A percentile compares a stretch with the other conserved stretches of the same genome.
These are phyloP conservation scores for Talaromyces pinophilus DNA, from an alignment of 2,329 filamentous ascomycete species.

Conservation along the genomic window DNA sequence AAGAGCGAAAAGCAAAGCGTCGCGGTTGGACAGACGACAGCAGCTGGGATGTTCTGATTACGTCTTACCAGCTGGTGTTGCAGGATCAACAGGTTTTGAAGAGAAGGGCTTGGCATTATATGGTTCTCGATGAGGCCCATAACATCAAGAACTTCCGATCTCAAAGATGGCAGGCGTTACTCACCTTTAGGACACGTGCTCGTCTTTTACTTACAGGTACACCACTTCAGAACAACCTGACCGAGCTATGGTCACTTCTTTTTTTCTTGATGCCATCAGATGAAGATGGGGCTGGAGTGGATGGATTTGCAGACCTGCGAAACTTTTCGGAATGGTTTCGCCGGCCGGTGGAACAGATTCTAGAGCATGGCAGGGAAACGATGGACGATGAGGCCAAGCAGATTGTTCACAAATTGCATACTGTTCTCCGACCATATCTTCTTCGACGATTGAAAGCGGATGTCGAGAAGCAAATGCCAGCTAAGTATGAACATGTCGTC, in stretches of 20 bases:
- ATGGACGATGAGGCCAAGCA: slow-evolving; percentile 92
- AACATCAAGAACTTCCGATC: slow-evolving; percentile 99
- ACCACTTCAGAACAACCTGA: slow-evolving; percentile 93
- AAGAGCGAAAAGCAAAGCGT: slow-evolving; percentile 88
- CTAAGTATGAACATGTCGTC: slow-evolving; percentile 95
- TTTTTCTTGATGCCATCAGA: slow-evolving; percentile 95
- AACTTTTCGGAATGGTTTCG: slow-evolving; percentile 97
- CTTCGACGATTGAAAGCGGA: slow-evolving; percentile 90
- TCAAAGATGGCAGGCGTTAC: slow-evolving; percentile 90
- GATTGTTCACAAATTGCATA: slow-evolving; percentile 90
- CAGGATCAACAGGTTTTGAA: slow-evolving; percentile 95
- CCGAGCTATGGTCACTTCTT: slow-evolving; percentile 92
- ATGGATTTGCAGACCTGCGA: slow-evolving; percentile 89
- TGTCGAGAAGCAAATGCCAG: slow-evolving; percentile 98
- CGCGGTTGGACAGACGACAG: slow-evolving; percentile 92
- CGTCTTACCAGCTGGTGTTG: slow-evolving; percentile 92
- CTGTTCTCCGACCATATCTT: slow-evolving; percentile 88
- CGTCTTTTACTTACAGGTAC: slow-evolving; percentile 89
- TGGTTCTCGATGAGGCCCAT: slow-evolving; percentile 97
- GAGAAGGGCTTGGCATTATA: slow-evolving; percentile 91
- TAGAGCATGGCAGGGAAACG: slow-evolving; percentile 89
- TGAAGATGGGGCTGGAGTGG: slow-evolving; percentile 69
- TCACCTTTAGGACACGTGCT: slow-evolving; percentile 88
- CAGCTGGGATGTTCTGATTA: slow-evolving; percentile 95
- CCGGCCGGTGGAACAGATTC: slow-evolving; percentile 90